These are phyloP conservation scores for Ballota nigra DNA, from an alignment of 257 asterid genomes.

Conservation along the genomic window DNA sequence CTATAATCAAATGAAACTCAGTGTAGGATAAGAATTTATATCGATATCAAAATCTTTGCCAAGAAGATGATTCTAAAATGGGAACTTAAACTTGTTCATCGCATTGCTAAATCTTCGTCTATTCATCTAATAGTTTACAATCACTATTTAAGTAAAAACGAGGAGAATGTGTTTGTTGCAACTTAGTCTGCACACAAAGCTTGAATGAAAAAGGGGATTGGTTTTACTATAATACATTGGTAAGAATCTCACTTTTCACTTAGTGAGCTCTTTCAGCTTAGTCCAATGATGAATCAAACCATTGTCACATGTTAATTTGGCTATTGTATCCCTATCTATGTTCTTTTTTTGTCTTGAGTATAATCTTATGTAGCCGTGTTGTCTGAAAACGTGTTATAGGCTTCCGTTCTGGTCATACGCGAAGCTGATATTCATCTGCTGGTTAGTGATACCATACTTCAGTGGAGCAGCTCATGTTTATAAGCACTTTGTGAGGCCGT, in stretches of 20 bases:
- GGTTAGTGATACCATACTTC: constrained; percentile 96
- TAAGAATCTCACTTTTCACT: too few species aligned
- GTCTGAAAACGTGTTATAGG: constrained; percentile 31
- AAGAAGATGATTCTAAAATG: background rate
- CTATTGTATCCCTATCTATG: too few species aligned
- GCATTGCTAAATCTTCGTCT: too few species aligned
- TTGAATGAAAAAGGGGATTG: too few species aligned
- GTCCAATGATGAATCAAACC: too few species aligned
- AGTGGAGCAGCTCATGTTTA: constrained; percentile 88
- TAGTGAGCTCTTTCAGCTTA: too few species aligned
- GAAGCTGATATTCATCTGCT: constrained; percentile 78
- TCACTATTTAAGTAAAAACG: background rate
- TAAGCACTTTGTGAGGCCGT: constrained; percentile 70
- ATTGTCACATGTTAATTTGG: too few species aligned
- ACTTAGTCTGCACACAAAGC: background rate
- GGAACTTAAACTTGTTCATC: background rate
- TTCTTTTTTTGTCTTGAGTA: background rate
- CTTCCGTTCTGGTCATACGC: constrained; percentile 88
- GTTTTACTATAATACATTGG: too few species aligned
- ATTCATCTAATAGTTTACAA: too few species aligned
- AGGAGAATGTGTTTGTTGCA: background rate
- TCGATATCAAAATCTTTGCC: background rate
- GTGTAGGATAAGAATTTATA: background rate
- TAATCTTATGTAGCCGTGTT: too few species aligned
- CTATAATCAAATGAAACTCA: background rate